Evolutionary conservation across 2,329 filamentous ascomycete genomes (phyloP).

Genomic region (Microthyrium microscopicum): DNA sequence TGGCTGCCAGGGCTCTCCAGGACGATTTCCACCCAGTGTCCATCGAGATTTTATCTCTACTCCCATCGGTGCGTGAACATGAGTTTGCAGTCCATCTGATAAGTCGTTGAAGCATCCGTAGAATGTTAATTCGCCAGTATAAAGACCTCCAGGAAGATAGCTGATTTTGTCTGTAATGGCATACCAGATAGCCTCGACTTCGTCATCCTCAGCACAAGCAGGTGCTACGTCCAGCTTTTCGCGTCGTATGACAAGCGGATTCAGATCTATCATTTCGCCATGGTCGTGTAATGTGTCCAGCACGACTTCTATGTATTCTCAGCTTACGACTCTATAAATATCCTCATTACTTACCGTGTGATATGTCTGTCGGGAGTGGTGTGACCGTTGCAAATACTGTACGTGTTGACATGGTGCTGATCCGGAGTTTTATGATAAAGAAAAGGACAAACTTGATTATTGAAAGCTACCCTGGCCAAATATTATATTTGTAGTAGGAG

Average conservation of each 20-base stretch:
- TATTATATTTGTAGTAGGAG: no score
- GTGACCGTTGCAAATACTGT: conserved; percentile 63
- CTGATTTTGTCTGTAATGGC: conserved; percentile 33
- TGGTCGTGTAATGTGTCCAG: conserved; percentile 64
- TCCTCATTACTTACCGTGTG: conserved; percentile 29
- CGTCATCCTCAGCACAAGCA: conserved; percentile 48
- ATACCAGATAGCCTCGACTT: conserved; percentile 62
- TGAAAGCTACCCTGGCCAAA: no score
- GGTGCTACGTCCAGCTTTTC: conserved; percentile 51
- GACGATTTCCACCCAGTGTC: conserved; percentile 54
- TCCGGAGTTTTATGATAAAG: no score
- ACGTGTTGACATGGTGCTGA: conserved; percentile 52
- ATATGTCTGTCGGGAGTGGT: conserved; percentile 52
- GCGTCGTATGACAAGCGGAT: conserved; percentile 62
- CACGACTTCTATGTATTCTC: conserved; percentile 38
- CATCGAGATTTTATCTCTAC: conserved; percentile 66
- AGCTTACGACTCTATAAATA: no score
- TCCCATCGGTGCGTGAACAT: conserved; percentile 68
- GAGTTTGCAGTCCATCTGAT: conserved; percentile 57
- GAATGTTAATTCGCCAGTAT: conserved; percentile 56
- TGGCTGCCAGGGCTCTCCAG: conserved; percentile 51
- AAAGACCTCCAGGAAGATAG: conserved; percentile 52
- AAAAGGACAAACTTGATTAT: no score
- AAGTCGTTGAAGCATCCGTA: conserved; percentile 67
- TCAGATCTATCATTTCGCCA: conserved; percentile 71